Conservation (phyloP, 129 eudicot species). For the Arctium lappa region DNA sequence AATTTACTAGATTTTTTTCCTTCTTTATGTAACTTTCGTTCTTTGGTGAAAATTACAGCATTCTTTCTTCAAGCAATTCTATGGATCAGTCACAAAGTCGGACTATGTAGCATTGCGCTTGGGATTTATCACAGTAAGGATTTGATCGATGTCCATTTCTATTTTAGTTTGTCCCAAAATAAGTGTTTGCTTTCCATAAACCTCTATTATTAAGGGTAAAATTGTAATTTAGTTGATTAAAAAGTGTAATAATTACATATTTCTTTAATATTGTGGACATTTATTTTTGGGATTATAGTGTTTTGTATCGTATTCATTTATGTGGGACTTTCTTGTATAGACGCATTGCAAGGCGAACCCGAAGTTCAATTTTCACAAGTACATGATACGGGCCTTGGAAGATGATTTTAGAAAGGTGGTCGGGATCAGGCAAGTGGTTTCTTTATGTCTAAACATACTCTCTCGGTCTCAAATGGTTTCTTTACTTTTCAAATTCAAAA, state of each 20-base stretch:
- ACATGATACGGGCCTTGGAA: slow-evolving; percentile 73
- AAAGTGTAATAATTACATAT: too few species aligned
- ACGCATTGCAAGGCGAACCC: slow-evolving; percentile 55
- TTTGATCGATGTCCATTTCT: background rate
- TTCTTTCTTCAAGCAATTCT: slow-evolving; percentile 69
- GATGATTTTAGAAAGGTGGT: slow-evolving; percentile 71
- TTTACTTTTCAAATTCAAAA: background rate
- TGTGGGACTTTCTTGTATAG: slow-evolving; percentile 18
- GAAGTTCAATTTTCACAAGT: slow-evolving; percentile 67
- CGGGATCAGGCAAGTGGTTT: slow-evolving; percentile 57
- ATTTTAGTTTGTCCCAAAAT: too few species aligned
- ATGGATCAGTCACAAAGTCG: slow-evolving; percentile 62
- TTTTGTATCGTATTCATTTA: background rate
- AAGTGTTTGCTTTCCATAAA: background rate
- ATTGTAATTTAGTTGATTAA: background rate
- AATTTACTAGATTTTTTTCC: background rate
- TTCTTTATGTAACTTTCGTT: background rate
- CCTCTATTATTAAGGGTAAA: background rate
- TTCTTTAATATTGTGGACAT: background rate
- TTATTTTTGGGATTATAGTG: background rate
- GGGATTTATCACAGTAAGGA: slow-evolving; percentile 60
- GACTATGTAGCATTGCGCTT: slow-evolving; percentile 62
- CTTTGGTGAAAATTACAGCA: slow-evolving; percentile 40
- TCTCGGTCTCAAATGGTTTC: background rate
- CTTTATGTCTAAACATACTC: background rate